Conservation (phyloP, 75 land plant genomes). For the Cryptomeria japonica region DNA sequence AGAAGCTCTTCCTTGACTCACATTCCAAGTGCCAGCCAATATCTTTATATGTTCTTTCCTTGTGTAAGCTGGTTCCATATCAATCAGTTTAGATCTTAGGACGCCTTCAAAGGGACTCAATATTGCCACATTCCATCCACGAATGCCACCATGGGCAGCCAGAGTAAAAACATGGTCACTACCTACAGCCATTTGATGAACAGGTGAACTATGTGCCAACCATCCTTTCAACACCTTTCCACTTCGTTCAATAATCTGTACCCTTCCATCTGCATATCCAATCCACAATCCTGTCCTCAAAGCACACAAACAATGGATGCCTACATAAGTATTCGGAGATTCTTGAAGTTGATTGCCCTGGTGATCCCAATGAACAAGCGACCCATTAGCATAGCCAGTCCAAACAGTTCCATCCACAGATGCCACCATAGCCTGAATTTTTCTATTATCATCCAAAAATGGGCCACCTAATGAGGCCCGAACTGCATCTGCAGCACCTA, state of each 20-base stretch:
- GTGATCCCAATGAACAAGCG: conserved; percentile 80
- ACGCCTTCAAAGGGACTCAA: conserved; percentile 65
- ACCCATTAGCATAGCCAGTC: conserved; percentile 81
- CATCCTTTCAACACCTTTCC: conserved; percentile 70
- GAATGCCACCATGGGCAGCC: conserved; percentile 83
- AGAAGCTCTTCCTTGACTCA: conserved; percentile 83
- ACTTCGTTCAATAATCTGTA: conserved; percentile 64
- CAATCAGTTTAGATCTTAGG: conserved; percentile 49
- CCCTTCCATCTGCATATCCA: conserved; percentile 77
- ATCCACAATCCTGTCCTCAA: conserved; percentile 74
- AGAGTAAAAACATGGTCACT: conserved; percentile 73
- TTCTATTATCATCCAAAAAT: conserved; percentile 66
- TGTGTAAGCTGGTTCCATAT: conserved; percentile 58
- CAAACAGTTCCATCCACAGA: conserved; percentile 83
- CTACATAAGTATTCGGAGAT: conserved; percentile 40
- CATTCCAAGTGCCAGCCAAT: conserved; percentile 94
- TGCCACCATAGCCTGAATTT: conserved; percentile 70
- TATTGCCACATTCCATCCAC: conserved; percentile 84
- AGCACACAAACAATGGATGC: conserved; percentile 70
- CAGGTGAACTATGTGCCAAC: conserved; percentile 73
- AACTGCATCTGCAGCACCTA: conserved; percentile 99
- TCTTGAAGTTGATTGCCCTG: conserved; percentile 75
- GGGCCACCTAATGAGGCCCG: conserved; percentile 78
- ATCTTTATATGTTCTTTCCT: conserved; percentile 59
- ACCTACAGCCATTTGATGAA: conserved; percentile 70